phyloP scores from a whole-genome alignment of 805 yeast genomes.

The Metschnikowia proteae region DNA sequence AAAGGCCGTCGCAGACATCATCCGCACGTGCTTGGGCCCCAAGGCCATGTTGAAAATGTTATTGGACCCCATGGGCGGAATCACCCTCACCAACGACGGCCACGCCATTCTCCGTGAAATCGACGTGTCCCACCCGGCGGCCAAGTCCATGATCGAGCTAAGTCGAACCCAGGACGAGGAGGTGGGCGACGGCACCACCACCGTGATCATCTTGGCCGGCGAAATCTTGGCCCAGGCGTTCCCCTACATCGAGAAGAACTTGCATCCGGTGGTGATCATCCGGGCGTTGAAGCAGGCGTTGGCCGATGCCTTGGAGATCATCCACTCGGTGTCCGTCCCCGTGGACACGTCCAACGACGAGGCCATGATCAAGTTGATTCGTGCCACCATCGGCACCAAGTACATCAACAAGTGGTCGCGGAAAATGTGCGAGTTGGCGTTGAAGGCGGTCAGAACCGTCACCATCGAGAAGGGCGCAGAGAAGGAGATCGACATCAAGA shows the following conservation, averaged over 20 bases:
- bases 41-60: slow-evolving; percentile 98
- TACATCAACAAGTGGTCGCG: slow-evolving; percentile 88
- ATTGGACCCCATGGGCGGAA: slow-evolving; percentile 94
- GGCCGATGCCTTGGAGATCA: slow-evolving; percentile 83
- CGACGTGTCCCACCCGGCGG: slow-evolving; percentile 98
- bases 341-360: slow-evolving; percentile 80
- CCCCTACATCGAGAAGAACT: slow-evolving; percentile 90
- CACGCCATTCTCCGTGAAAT: slow-evolving; percentile 97
- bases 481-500: slow-evolving; percentile 86
- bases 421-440: slow-evolving; percentile 84
- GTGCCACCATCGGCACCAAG: slow-evolving; percentile 94
- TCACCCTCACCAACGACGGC: slow-evolving; percentile 96
- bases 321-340: slow-evolving; percentile 76
- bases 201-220: slow-evolving; percentile 95
- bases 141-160: slow-evolving; percentile 95
- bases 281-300: slow-evolving; percentile 90
- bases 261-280: slow-evolving; percentile 95
- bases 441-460: slow-evolving; percentile 85
- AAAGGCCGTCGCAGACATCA: slow-evolving; percentile 97
- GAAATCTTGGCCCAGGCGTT: slow-evolving; percentile 93
- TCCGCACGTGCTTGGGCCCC: slow-evolving; percentile 97
- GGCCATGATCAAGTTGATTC: slow-evolving; percentile 81
- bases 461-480: slow-evolving; percentile 55
- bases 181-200: slow-evolving; percentile 97
- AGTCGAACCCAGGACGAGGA: slow-evolving; percentile 98